These are phyloP conservation scores for Raffaelea arxii DNA, from an alignment of 2,329 filamentous ascomycete genomes.

Conservation along the genomic window DNA sequence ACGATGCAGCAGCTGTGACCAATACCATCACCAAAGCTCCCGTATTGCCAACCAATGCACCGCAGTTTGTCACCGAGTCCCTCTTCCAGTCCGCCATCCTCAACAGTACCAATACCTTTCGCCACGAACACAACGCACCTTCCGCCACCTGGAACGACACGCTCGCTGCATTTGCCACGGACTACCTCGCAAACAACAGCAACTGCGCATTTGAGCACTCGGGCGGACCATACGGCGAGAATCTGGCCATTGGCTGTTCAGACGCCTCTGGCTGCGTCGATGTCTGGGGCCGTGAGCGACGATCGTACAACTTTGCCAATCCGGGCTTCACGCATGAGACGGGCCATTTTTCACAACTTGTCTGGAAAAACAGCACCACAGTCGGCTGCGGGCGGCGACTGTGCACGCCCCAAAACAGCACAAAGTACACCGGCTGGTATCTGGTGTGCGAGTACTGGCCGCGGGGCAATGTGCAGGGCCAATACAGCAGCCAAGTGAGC, in stretches of 20 bases:
- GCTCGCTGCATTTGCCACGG: slow-evolving; percentile 42
- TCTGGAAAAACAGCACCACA: slow-evolving; percentile 54
- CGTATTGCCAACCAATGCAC: slow-evolving; percentile 24
- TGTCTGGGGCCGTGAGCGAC: slow-evolving; percentile 55
- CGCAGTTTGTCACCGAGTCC: slow-evolving; percentile 23
- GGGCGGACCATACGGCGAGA: slow-evolving; percentile 61
- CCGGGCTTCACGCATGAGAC: slow-evolving; percentile 49
- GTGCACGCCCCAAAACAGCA: slow-evolving; percentile 21
- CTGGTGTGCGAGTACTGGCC: slow-evolving; percentile 64
- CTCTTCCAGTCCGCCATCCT: slow-evolving; percentile 47
- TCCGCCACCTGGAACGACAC: slow-evolving; percentile 56
- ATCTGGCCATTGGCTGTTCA: slow-evolving; percentile 58
- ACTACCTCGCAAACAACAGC: slow-evolving; percentile 32
- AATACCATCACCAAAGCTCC: slow-evolving; percentile 21
- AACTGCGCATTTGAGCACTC: slow-evolving; percentile 44
- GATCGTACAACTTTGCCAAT: slow-evolving; percentile 46
- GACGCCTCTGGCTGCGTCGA: slow-evolving; percentile 48
- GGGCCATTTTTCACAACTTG: slow-evolving; percentile 65
- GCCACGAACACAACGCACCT: slow-evolving; percentile 50
- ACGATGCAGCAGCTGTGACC: neutral
- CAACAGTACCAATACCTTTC: slow-evolving; percentile 57
- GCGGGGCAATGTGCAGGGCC: slow-evolving; percentile 49
- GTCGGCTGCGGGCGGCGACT: slow-evolving; percentile 44
- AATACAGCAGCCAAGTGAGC: slow-evolving; percentile 37
- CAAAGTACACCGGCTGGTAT: slow-evolving; percentile 43